Conservation (phyloP, 306 rosid species). For the Pyrus betulifolia region DNA sequence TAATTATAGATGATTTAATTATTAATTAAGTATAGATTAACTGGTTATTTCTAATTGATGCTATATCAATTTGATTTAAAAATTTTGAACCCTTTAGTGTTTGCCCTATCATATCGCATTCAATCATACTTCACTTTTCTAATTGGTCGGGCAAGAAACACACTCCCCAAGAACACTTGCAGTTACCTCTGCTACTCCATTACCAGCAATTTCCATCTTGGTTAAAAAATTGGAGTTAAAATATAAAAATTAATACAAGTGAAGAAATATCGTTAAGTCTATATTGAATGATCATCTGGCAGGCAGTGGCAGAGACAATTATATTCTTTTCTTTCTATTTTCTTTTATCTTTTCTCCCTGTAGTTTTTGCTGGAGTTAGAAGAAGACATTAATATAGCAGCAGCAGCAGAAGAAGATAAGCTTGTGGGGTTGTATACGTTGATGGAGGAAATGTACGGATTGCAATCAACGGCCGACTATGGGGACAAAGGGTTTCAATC, state of each 20-base stretch:
- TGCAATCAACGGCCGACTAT: constrained; percentile 21
- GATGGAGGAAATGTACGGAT: constrained; percentile 89
- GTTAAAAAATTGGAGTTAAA: background rate
- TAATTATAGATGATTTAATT: too few species aligned
- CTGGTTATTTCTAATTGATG: fast-evolving
- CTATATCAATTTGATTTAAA: too few species aligned
- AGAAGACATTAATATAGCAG: background rate
- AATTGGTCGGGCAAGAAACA: constrained; percentile 4
- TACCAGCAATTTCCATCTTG: constrained; percentile 18
- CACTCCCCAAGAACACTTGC: constrained; percentile 21
- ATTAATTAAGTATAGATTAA: too few species aligned
- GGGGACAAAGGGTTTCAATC: background rate
- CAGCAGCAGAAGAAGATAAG: constrained; percentile 4
- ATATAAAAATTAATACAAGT: background rate
- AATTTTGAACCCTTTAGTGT: too few species aligned
- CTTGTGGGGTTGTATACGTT: background rate
- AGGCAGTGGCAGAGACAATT: background rate
- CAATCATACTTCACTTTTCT: background rate
- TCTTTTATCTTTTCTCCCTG: background rate
- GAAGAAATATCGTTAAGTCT: background rate
- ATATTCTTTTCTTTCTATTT: background rate
- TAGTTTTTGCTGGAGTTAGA: background rate
- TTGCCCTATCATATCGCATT: too few species aligned
- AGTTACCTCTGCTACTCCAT: constrained; percentile 18
- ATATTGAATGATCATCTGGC: background rate